These are phyloP conservation scores for Aspergillus diversus DNA, from an alignment of 495 filamentous ascomycete genomes.

Conservation along the genomic window DNA sequence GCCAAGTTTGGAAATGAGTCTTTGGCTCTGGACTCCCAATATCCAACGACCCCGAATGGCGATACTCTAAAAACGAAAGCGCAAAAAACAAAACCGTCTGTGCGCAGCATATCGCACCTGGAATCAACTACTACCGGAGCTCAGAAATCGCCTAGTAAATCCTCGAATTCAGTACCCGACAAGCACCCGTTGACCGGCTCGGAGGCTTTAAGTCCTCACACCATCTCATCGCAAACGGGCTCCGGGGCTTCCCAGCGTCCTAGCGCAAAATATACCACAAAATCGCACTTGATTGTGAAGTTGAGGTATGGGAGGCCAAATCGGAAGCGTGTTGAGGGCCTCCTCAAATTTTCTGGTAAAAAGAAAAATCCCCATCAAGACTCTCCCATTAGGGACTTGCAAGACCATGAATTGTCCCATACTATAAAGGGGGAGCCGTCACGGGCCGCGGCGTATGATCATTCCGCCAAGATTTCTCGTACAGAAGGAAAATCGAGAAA, in stretches of 20 bases:
- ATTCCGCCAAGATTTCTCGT: constrained; percentile 19
- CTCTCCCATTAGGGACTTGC: constrained; percentile 33
- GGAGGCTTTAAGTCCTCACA: constrained; percentile 7
- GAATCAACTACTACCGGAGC: constrained; percentile 14
- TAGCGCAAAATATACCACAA: constrained; percentile 10
- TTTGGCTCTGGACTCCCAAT: constrained; percentile 21
- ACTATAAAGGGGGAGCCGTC: constrained; percentile 21
- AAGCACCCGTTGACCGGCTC: constrained; percentile 3
- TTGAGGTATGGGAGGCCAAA: constrained; percentile 48
- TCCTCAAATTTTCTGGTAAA: constrained; percentile 51
- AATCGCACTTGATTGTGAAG: constrained; percentile 35
- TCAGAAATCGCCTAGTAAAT: constrained; percentile 20
- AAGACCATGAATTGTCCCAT: constrained; percentile 27
- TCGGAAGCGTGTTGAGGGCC: constrained; percentile 45
- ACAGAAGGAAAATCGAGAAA: constrained; percentile 28
- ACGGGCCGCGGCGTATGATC: constrained; percentile 17
- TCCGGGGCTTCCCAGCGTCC: not conserved
- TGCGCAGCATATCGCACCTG: constrained; percentile 13
- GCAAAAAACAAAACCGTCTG: constrained; percentile 20
- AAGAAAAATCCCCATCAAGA: constrained; percentile 32
- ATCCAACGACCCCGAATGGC: constrained; percentile 13
- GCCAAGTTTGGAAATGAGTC: constrained; percentile 36
- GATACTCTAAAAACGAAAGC: constrained; percentile 21
- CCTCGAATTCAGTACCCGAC: constrained; percentile 4
- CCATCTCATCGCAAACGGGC: constrained; percentile 12